Percentiles rank a stretch among this genome's conserved stretches.
Conservation (phyloP, 805 yeast species). For the Wickerhamiella vanderwaltii region DNA sequence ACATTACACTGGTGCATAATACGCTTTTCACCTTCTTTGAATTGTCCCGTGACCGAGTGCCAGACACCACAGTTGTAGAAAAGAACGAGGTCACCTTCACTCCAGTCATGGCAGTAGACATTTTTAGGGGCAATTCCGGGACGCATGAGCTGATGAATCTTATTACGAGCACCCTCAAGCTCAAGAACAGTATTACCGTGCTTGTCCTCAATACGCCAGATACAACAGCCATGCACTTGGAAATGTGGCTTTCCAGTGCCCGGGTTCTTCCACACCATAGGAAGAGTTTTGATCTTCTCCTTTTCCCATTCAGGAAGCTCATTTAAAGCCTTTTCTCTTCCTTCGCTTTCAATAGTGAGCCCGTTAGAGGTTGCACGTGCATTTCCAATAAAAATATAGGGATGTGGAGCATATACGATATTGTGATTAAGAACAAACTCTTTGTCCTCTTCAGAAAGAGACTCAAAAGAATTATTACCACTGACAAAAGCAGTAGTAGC, state of each 20-base stretch:
- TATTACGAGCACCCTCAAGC: slow-evolving; percentile 61
- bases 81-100: slow-evolving; percentile 70
- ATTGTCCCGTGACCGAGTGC: slow-evolving; percentile 88
- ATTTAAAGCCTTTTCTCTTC: slow-evolving; percentile 52
- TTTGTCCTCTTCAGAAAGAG: slow-evolving; percentile 56
- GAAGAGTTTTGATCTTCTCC: slow-evolving; percentile 60
- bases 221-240: slow-evolving; percentile 84
- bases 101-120: slow-evolving; percentile 75
- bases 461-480: slow-evolving; percentile 66
- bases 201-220: slow-evolving; percentile 45
- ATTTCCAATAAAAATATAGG: slow-evolving; percentile 71
- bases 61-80: slow-evolving; percentile 84
- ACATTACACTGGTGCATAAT: slow-evolving; percentile 91
- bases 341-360: slow-evolving; percentile 71
- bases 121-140: slow-evolving; percentile 68
- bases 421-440: slow-evolving; percentile 63
- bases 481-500: slow-evolving; percentile 86
- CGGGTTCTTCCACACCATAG: slow-evolving; percentile 88
- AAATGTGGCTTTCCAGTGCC: slow-evolving; percentile 70
- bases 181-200: slow-evolving; percentile 46
- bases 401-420: slow-evolving; percentile 85
- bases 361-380: slow-evolving; percentile 81
- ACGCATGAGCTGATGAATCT: slow-evolving; percentile 63
- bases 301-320: slow-evolving; percentile 77
- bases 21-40: slow-evolving; percentile 63